Base-by-base conservation (phyloP, 1,284 basidiomycete genomes). In the Boletus mariae region DNA sequence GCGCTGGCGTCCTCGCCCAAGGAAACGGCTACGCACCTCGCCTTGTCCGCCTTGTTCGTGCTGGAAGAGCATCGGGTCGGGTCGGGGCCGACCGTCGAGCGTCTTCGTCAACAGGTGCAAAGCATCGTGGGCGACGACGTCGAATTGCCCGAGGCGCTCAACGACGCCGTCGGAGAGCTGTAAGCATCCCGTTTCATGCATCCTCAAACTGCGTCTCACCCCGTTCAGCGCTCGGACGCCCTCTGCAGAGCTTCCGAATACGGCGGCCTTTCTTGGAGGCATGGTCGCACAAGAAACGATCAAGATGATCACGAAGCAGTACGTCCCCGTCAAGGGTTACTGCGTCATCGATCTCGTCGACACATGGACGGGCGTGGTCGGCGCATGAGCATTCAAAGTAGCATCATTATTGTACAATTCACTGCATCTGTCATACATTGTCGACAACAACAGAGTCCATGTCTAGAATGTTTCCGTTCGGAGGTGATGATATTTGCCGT, bases 301-400 rank as follows among this genome's bases (percentile, higher is more conserved):
- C 80, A 99, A 99, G 79, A 80, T 98, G 71, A 88, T 98, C 62
- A 98, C 96, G 56, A 87, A 86, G 66, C 97, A 99, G 73, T 99
- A 99, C 70, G 80, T 94, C 20, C 96, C 96, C 2, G 80, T 97
- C 53, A 85, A 90, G 62, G 92, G 94, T 20, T 89, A 87, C 57
- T 92, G 90, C 59, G 77, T 94, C 26, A 78, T 96, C 50, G 94
- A 99, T 73, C 80, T 98, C 55, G 83, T 98, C 47, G 85, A 87
- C 56, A 84, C 82, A 31, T 87, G 82, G 82, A 91, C 90, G 9
- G 86, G 85, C 15, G 71, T 82, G 26, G 66, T 85, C 20, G 62
- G 63, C 13, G 47, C 57, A 38, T 70, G 42, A 61, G 15, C 35
- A 37, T 34, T 5, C 20, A 20, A 9, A n/a, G 15, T 37, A 17